Evolutionary conservation across 169 alveolate species (phyloP).

Genomic region (Plasmodium cynomolgi): DNA sequence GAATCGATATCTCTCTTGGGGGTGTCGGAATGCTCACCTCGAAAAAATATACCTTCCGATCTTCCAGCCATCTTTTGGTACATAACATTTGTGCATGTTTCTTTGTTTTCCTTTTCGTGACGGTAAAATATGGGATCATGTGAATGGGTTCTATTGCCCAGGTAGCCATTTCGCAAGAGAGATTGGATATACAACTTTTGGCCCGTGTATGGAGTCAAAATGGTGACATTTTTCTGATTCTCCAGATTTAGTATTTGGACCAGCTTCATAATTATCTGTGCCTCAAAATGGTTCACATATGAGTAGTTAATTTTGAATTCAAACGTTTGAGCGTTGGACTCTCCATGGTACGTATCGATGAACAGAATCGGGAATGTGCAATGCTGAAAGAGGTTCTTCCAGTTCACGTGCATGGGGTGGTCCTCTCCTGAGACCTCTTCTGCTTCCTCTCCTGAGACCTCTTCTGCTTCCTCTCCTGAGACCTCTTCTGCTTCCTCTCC

Average conservation of each 20-base stretch:
- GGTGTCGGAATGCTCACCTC: not conserved
- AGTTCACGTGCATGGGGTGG: not conserved
- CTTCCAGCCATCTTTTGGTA: not conserved
- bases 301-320: constrained; percentile 44
- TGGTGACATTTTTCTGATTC: constrained; percentile 22
- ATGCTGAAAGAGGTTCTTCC: not conserved
- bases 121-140: not conserved
- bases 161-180: not conserved
- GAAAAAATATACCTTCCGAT: not conserved
- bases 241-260: not conserved
- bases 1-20: not conserved
- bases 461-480: not conserved
- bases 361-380: constrained; percentile 27
- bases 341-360: constrained; percentile 46
- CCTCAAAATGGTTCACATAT: constrained; percentile 48
- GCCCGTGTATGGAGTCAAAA: constrained; percentile 56
- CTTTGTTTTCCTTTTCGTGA: not conserved
- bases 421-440: not conserved
- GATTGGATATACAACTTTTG: constrained; percentile 51
- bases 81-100: not conserved
- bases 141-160: not conserved
- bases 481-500: not conserved
- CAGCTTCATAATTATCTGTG: constrained; percentile 31
- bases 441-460: not conserved
- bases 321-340: constrained; percentile 10